These are phyloP conservation scores for Dothiorella sarmentorum DNA, from an alignment of 2,329 filamentous ascomycete species.

Conservation along the genomic window DNA sequence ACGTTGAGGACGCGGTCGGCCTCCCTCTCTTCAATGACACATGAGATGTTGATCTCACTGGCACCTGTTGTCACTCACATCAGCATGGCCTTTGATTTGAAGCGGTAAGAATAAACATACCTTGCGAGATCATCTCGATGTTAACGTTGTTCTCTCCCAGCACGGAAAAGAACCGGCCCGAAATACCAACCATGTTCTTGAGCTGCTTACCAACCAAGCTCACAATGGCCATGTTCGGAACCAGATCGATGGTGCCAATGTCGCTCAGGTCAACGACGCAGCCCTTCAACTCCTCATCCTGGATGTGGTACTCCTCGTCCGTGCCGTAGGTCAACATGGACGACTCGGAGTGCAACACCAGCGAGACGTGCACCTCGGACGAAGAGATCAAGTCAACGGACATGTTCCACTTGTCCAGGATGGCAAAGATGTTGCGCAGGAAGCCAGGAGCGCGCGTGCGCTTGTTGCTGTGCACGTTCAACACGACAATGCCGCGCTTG, in stretches of 20 bases:
- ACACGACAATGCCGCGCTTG: slow-evolving; percentile 93
- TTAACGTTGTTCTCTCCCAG: slow-evolving; percentile 92
- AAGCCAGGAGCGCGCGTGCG: slow-evolving; percentile 94
- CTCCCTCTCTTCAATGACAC: slow-evolving; percentile 88
- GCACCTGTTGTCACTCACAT: slow-evolving; percentile 60
- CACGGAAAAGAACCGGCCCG: slow-evolving; percentile 90
- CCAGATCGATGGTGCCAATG: slow-evolving; percentile 85
- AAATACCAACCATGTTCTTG: slow-evolving; percentile 93
- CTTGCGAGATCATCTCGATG: slow-evolving; percentile 99
- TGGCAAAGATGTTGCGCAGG: slow-evolving; percentile 88
- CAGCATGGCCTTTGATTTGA: background rate
- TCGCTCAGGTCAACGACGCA: slow-evolving; percentile 67
- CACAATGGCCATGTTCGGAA: slow-evolving; percentile 90
- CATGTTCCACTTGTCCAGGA: slow-evolving; percentile 79
- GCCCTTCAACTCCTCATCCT: slow-evolving; percentile 46
- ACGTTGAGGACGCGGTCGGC: slow-evolving; percentile 93
- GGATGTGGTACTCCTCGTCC: slow-evolving; percentile 48
- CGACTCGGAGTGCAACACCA: slow-evolving; percentile 83
- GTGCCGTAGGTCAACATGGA: slow-evolving; percentile 44
- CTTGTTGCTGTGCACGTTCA: slow-evolving; percentile 98
- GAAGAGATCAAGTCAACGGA: slow-evolving; percentile 96
- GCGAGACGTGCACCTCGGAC: slow-evolving; percentile 93
- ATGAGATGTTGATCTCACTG: slow-evolving; percentile 98
- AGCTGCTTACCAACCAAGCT: slow-evolving; percentile 92
- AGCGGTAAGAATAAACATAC: slow-evolving; percentile 49